A percentile compares a stretch with the other conserved stretches of the same genome.
These are phyloP conservation scores for Skeletonema costatum DNA, from an alignment of 108 stramenopile species.

Conservation along the genomic window DNA sequence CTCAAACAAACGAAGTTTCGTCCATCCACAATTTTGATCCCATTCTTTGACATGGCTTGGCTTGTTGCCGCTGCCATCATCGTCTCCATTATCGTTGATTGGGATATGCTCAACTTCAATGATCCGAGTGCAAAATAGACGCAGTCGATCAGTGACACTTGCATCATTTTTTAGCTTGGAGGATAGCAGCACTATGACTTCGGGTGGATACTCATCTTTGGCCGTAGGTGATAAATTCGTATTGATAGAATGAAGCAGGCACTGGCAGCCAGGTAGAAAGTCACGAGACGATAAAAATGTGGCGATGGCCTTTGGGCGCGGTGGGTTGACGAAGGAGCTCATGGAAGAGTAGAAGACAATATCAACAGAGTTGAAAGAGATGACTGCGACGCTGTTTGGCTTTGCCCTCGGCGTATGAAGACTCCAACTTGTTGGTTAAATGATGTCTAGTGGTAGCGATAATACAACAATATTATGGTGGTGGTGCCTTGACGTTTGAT, in stretches of 20 bases:
- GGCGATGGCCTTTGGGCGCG: conserved; percentile 68
- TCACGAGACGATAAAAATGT: conserved; percentile 72
- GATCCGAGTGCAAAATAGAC: conserved; percentile 47
- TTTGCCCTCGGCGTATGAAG: not conserved
- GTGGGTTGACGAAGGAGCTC: conserved; percentile 20
- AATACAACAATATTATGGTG: too few species aligned
- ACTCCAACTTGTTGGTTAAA: not conserved
- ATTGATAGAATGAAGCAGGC: conserved; percentile 72
- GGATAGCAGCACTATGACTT: conserved; percentile 63
- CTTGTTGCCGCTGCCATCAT: conserved; percentile 13
- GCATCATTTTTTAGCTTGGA: conserved; percentile 36
- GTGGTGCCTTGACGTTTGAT: too few species aligned
- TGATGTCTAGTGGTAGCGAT: too few species aligned
- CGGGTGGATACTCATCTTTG: conserved; percentile 41
- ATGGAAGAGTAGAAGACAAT: not conserved
- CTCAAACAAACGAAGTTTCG: conserved; percentile 58
- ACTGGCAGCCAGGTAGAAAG: conserved; percentile 77
- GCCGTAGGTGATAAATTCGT: conserved; percentile 13
- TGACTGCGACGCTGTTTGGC: not conserved
- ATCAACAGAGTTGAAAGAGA: not conserved
- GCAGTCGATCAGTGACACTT: conserved; percentile 11
- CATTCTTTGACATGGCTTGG: conserved; percentile 24
- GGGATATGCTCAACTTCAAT: conserved; percentile 41
- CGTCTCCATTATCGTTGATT: conserved; percentile 10
- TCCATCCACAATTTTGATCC: conserved; percentile 61